phyloP scores from a whole-genome alignment of 2,329 filamentous ascomycete genomes.

The Phialophora macrospora region DNA sequence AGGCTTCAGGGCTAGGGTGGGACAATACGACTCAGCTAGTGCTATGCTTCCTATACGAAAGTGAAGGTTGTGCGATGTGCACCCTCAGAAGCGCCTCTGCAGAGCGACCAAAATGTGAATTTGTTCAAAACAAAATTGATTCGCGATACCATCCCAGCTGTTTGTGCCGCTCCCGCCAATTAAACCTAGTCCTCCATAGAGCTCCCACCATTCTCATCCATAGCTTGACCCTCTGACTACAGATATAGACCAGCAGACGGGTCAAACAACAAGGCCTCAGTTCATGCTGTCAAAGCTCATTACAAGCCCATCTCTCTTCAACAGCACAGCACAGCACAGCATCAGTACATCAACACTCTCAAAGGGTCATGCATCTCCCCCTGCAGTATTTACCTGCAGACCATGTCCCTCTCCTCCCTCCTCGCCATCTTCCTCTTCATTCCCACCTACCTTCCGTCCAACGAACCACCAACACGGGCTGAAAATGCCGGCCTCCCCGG shows the following conservation, averaged over 20 bases:
- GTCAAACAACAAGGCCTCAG: not conserved
- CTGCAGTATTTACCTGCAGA: too few relatives aligned
- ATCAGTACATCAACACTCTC: not conserved
- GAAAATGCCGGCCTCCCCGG: conserved; percentile 31
- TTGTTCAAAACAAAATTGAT: not conserved
- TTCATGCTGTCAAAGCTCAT: not conserved
- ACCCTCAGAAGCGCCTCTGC: not conserved
- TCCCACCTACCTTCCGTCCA: conserved; percentile 27
- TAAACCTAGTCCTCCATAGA: not conserved
- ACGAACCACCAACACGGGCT: conserved; percentile 39
- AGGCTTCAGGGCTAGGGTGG: not conserved
- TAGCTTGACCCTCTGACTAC: not conserved
- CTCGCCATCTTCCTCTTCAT: not conserved
- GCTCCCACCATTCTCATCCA: not conserved
- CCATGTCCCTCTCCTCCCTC: not conserved
- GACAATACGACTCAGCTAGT: not conserved
- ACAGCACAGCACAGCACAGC: not conserved
- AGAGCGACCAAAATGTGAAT: not conserved
- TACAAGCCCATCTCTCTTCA: not conserved
- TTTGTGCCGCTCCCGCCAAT: not conserved
- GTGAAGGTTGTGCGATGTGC: not conserved
- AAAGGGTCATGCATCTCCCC: not conserved
- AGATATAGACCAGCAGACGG: not conserved
- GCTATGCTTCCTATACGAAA: not conserved
- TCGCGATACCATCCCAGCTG: not conserved